A percentile compares a stretch with the other conserved stretches of the same genome.
phyloP scores from a whole-genome alignment of 1,284 basidiomycete genomes.

The Trametes polyzona region DNA sequence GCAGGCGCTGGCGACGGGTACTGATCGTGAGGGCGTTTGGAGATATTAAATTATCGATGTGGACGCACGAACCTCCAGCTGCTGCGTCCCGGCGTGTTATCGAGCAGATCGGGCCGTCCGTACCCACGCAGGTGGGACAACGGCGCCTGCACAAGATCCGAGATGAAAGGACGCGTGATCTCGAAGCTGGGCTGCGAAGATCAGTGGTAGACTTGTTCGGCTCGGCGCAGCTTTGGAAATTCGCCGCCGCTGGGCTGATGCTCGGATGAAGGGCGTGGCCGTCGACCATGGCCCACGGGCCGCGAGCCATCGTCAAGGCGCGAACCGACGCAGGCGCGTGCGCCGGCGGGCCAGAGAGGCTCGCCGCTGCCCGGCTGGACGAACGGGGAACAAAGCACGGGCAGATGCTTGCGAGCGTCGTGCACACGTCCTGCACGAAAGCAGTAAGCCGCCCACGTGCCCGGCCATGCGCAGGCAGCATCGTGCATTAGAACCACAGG shows the following conservation, averaged over 20 bases:
- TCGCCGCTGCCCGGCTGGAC: not conserved
- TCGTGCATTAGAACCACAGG: conserved; percentile 10
- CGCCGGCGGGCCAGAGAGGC: not conserved
- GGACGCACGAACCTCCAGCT: conserved; percentile 16
- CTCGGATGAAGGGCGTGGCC: not conserved
- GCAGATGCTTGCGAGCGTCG: not conserved
- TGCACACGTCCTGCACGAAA: conserved; percentile 10
- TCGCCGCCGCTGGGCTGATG: not conserved
- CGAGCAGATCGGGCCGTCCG: conserved; percentile 15
- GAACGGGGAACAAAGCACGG: conserved; percentile 10
- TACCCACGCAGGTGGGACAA: conserved; percentile 16
- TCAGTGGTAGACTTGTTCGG: conserved; percentile 10
- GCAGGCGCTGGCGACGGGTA: conserved; percentile 6
- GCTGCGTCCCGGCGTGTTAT: conserved; percentile 12
- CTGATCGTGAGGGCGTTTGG: conserved; percentile 18
- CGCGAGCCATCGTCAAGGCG: not conserved
- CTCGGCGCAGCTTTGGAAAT: conserved; percentile 9
- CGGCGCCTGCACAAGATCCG: conserved; percentile 23
- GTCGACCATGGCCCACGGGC: too few species aligned
- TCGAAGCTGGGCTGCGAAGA: conserved; percentile 17
- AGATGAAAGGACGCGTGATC: conserved; percentile 24
- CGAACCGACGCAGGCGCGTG: not conserved
- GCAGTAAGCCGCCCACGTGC: conserved; percentile 15
- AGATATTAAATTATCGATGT: conserved; percentile 24
- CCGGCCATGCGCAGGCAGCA: conserved; percentile 10